These are phyloP conservation scores for Parasitella parasitica DNA, from an alignment of 371 early-diverging fungal genomes.

Conservation along the genomic window DNA sequence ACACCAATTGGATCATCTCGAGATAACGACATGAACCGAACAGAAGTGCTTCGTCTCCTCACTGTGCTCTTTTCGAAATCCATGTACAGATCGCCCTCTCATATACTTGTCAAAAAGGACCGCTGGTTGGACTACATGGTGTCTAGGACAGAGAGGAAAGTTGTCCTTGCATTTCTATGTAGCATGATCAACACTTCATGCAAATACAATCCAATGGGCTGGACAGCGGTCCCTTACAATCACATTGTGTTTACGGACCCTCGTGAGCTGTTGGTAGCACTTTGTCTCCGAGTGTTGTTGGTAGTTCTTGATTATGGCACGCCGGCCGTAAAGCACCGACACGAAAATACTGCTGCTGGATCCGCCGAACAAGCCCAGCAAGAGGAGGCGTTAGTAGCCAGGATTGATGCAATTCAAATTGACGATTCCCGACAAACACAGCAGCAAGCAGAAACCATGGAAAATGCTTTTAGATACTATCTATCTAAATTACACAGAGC, in stretches of 20 bases:
- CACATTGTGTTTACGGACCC: slow-evolving; percentile 71
- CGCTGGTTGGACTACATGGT: slow-evolving; percentile 52
- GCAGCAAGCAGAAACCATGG: not conserved
- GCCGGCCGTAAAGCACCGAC: not conserved
- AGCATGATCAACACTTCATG: slow-evolving; percentile 74
- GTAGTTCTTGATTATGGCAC: slow-evolving; percentile 65
- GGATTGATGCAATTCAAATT: not conserved
- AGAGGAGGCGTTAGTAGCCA: not conserved
- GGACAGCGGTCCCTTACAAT: slow-evolving; percentile 78
- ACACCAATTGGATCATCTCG: slow-evolving; percentile 65
- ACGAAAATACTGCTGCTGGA: not conserved
- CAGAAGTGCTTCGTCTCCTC: slow-evolving; percentile 74
- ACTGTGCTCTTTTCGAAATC: slow-evolving; percentile 69
- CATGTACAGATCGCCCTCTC: slow-evolving; percentile 66
- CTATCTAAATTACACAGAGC: slow-evolving; percentile 68
- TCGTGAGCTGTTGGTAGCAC: slow-evolving; percentile 64
- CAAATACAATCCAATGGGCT: slow-evolving; percentile 76
- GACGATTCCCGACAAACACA: not conserved
- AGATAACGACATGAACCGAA: slow-evolving; percentile 62
- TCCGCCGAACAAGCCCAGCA: not conserved
- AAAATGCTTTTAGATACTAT: slow-evolving; percentile 68
- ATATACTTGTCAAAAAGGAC: slow-evolving; percentile 48
- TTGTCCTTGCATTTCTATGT: slow-evolving; percentile 69
- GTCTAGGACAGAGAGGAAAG: slow-evolving; percentile 63
- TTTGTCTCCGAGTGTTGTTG: slow-evolving; percentile 65